Evolutionary conservation across 768 basidiomycete genomes (phyloP), one percentile per base, ranked within the genome.

Genomic region (Tremella fuciformis): DNA sequence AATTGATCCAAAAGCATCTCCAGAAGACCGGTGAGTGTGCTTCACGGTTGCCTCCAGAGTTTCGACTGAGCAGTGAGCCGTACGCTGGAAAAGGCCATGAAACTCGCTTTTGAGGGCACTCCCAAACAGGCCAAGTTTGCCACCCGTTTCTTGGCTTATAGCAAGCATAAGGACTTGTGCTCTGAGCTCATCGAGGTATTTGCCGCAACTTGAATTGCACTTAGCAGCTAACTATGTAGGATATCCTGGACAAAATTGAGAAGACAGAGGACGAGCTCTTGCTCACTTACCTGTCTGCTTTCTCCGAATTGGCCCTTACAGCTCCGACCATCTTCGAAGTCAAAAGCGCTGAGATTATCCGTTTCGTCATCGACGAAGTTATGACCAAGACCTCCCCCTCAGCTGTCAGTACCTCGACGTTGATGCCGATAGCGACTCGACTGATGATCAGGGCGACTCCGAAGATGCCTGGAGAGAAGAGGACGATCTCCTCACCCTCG

Each of bases 121-220:
- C 78, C 80, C 22, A 81, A 83, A 19, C 84, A 86, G 61, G 88
- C 90, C 18, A 97, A 97, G 74, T 93, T 89, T 74, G 88, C 91
- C 1, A 84, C 88, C 1, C 83, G 91, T 19, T 80, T 88, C 34
- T 70, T 94, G 19, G 83, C 86, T 0, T 82, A 82, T 53, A 81
- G 81, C 39, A 83, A 82, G 65, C 79, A 82, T 13, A 80, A 81
- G 7, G 79, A 82, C 1, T 62, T 80, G 0, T 85, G 86, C 62
- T 70, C 74, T 0, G 77, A 83, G 9, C 79, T 89, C 9, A 80
- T 91, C 26, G 84, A 88, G 64, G 92, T 91, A 63, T 51, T 81
- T 74, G 8, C 3, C 47, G 11, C 13, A 26, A 8, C 24, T 54
- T 22, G n/a, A 15, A 34, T 24, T 29, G 16, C 37, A 3, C 48